Evolutionary conservation across 2,329 filamentous ascomycete species (phyloP).

Genomic region (Chrysoporthe cubensis): DNA sequence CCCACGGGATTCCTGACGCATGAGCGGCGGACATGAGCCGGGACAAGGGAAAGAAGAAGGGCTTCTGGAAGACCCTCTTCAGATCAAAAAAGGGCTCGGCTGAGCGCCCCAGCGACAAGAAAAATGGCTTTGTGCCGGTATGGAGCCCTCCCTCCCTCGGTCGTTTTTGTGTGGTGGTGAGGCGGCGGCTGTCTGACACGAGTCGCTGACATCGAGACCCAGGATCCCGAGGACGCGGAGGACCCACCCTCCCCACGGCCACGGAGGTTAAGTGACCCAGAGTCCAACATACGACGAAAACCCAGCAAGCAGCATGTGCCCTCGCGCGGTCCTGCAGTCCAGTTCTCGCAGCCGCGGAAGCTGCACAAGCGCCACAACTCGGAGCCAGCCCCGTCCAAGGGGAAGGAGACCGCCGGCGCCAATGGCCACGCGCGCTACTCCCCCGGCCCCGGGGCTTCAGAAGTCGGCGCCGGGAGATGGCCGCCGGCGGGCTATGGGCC

Average conservation of each 20-base stretch:
- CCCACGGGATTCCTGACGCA: conserved; percentile 17
- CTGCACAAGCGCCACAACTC: conserved; percentile 25
- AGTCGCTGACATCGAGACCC: conserved; percentile 8
- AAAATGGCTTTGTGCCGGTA: conserved; percentile 11
- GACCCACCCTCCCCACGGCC: conserved; percentile 15
- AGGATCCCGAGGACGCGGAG: conserved; percentile 18
- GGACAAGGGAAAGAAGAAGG: conserved; percentile 26
- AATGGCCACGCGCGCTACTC: conserved; percentile 37
- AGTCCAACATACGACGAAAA: conserved; percentile 5
- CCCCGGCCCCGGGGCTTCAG: conserved; percentile 44
- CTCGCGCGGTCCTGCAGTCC: conserved; percentile 8
- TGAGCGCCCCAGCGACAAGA: neutral
- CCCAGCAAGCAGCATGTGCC: conserved; percentile 3
- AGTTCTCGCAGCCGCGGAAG: conserved; percentile 16
- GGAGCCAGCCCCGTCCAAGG: conserved; percentile 36
- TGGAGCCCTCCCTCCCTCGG: neutral
- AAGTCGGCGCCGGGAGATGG: conserved; percentile 45
- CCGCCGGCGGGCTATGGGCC: conserved; percentile 56
- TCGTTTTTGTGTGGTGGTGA: neutral
- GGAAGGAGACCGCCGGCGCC: conserved; percentile 43
- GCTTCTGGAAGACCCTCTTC: conserved; percentile 28
- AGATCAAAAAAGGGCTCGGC: conserved; percentile 17
- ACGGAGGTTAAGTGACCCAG: conserved; percentile 23
- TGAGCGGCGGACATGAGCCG: conserved; percentile 27
- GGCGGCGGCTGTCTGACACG: neutral